Percentiles rank a stretch among this genome's conserved stretches.
Conservation (phyloP, 1,139 yeast genomes). For the Saccharomyces hybrid region DNA sequence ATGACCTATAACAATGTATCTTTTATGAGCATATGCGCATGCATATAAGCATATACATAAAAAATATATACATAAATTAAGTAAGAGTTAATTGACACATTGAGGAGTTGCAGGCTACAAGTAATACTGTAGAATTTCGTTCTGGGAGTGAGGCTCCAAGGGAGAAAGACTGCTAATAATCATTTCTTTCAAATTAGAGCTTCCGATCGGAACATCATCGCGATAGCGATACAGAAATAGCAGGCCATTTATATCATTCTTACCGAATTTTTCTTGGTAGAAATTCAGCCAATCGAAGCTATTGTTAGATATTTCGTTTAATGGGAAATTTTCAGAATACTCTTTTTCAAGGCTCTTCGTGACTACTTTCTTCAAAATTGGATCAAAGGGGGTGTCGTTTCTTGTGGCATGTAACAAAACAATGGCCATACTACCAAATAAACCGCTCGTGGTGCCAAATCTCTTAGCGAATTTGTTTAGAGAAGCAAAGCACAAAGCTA, state of each 20-base stretch:
- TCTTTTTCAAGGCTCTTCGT: conserved; percentile 32
- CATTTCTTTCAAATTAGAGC: conserved; percentile 13
- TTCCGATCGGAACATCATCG: conserved; percentile 5
- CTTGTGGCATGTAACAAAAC: conserved; percentile 20
- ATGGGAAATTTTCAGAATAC: conserved; percentile 19
- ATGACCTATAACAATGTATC: not conserved
- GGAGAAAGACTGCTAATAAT: conserved; percentile 18
- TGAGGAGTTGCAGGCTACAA: conserved; percentile 7
- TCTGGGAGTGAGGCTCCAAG: conserved; percentile 24
- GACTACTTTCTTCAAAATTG: conserved; percentile 32
- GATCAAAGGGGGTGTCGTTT: conserved; percentile 19
- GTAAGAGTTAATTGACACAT: not conserved
- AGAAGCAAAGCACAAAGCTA: conserved; percentile 40
- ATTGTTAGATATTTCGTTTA: conserved; percentile 15
- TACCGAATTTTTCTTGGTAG: conserved; percentile 12
- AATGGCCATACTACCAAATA: conserved; percentile 25
- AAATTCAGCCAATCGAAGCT: conserved; percentile 22
- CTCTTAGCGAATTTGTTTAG: conserved; percentile 31
- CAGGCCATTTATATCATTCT: conserved; percentile 13
- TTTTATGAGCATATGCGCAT: not conserved
- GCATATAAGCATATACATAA: not conserved
- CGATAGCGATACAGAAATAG: conserved; percentile 16
- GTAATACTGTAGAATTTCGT: conserved; percentile 24
- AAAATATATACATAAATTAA: not conserved
- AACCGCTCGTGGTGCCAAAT: conserved; percentile 13